phyloP scores from a whole-genome alignment of 148 eudicot species.

The Nyssa sinensis region DNA sequence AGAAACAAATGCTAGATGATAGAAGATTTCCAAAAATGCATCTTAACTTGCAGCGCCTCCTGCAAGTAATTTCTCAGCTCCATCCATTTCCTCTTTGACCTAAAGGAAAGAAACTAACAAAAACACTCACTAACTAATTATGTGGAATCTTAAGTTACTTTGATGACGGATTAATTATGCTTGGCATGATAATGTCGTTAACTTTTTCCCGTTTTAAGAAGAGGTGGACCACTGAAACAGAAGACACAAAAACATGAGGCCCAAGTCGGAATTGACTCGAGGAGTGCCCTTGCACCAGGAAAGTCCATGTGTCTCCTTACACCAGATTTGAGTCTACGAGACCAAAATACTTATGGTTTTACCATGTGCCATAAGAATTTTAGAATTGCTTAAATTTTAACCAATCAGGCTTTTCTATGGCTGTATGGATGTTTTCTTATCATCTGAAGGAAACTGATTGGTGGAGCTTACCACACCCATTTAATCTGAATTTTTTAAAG shows the following conservation, averaged over 20 bases:
- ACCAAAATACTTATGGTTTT: neutral
- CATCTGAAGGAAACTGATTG: neutral
- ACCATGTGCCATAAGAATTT: neutral
- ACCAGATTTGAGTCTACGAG: neutral
- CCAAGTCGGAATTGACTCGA: neutral
- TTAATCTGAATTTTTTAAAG: neutral
- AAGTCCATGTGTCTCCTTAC: neutral
- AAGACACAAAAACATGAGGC: neutral
- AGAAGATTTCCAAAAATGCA: conserved; percentile 97
- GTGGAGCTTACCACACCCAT: neutral
- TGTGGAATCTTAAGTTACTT: neutral
- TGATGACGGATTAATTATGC: neutral
- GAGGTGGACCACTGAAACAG: neutral
- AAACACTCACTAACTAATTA: neutral
- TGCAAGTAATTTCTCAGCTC: conserved; percentile 58
- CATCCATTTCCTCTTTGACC: neutral
- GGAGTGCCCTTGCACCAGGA: neutral
- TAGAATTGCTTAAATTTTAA: neutral
- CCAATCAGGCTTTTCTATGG: neutral
- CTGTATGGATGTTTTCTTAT: neutral
- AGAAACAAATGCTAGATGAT: conserved; percentile 88
- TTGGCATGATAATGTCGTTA: neutral
- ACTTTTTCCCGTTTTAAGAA: neutral
- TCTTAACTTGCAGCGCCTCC: conserved; percentile 84
- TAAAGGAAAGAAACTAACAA: neutral